Base-by-base conservation (phyloP, 2,329 filamentous ascomycete genomes). In the Colletotrichum viniferum region DNA sequence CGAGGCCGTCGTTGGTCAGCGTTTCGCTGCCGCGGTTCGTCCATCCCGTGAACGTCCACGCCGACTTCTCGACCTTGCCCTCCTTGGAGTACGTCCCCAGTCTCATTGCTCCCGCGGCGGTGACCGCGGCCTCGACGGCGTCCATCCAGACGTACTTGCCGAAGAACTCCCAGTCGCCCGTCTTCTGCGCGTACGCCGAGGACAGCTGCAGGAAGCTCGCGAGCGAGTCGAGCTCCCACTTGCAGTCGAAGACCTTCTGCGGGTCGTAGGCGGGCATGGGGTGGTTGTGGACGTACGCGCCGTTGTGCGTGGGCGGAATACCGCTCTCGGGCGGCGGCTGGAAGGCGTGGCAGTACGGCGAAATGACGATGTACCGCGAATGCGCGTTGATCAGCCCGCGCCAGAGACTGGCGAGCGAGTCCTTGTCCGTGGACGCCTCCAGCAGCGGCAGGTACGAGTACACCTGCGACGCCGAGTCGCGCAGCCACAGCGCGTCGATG, bases 161-260 rank as follows among this genome's bases (percentile, higher is more conserved):
- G 82, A 96, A 96, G 61, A 94, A 94, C 73, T 90, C 90, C 4
- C 88, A 90, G 24, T 94, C 95, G 0, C 89, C 89, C 0, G 94
- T 96, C 77, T 91, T 88, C 30, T 90, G 88, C 83, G 95, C 90
- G 85, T 97, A 98, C 75, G 96, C 92, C 64, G 94, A 93, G 3
- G 92, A 92, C 5, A 98, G 88, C 56, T 94, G 92, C n/a, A 98
- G 88, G 83, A 98, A 98, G 58, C 94, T 92, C 0, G 95, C 95
- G 3, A 98, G 90, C 9, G 95, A 96, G 86, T 98, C 96, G 48
- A 98, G 91, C 84, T 98, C 96, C 84, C 96, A 98, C 85, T 98
- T 98, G 89, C 95, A 97, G 82, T 96, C 95, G 80, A 95, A 96
- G 2, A 96, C 85, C 48, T 92, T 88, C 3, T 88, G 87, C 2